Evolutionary conservation across 129 eudicot species (phyloP).

Genomic region (Helichrysum umbraculigerum): DNA sequence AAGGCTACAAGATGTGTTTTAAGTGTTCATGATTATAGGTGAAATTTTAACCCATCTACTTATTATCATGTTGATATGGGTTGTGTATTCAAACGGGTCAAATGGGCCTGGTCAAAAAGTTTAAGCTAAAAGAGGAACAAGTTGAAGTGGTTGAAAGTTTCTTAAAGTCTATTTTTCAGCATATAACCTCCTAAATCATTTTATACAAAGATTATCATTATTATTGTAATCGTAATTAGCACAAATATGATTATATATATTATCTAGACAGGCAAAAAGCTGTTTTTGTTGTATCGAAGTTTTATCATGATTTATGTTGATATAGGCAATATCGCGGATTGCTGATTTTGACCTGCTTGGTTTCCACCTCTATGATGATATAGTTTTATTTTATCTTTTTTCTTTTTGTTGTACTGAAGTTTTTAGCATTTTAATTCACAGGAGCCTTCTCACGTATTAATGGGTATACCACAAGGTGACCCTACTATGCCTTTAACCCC

Average conservation of each 20-base stretch:
- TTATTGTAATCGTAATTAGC: neutral
- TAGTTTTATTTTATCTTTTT: neutral
- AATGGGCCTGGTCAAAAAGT: neutral
- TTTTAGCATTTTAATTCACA: conserved; percentile 29
- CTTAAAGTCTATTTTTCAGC: neutral
- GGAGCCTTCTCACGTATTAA: conserved; percentile 73
- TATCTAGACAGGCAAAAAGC: neutral
- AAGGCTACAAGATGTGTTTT: neutral
- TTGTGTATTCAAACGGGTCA: neutral
- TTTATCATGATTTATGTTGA: no score
- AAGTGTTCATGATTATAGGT: neutral
- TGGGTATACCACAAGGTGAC: conserved; percentile 69
- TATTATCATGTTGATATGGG: neutral
- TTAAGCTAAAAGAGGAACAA: no score
- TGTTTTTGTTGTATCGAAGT: neutral
- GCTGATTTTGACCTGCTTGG: no score
- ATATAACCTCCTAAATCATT: neutral
- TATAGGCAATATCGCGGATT: no score
- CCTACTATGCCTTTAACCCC: conserved; percentile 52
- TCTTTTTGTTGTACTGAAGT: neutral
- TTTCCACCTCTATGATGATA: neutral
- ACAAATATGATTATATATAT: no score
- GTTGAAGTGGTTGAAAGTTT: neutral
- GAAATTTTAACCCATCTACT: neutral
- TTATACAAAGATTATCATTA: neutral